These are phyloP conservation scores for Epichloe coenophiala DNA, from an alignment of 2,329 filamentous ascomycete species.

Conservation along the genomic window DNA sequence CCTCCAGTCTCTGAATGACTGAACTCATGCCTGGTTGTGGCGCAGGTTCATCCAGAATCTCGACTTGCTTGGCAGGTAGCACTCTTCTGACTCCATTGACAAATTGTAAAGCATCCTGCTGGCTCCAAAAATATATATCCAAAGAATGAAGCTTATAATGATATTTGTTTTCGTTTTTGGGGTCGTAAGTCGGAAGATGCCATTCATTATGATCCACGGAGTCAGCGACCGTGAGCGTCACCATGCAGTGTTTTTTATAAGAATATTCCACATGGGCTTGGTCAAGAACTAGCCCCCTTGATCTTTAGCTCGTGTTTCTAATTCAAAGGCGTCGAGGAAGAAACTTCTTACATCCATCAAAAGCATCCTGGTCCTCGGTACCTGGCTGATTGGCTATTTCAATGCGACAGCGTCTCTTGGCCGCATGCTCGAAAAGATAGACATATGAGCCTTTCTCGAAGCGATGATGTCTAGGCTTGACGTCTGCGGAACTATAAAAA, in stretches of 20 bases:
- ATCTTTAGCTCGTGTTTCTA: conserved; percentile 6
- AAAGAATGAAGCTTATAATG: conserved; percentile 65
- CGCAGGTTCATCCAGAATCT: conserved; percentile 51
- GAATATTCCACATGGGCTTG: conserved; percentile 53
- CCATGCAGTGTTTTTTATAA: conserved; percentile 59
- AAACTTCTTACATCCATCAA: conserved; percentile 52
- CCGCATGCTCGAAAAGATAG: conserved; percentile 64
- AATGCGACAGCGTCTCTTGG: conserved; percentile 52
- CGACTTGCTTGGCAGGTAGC: conserved; percentile 45
- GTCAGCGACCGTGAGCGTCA: conserved; percentile 51
- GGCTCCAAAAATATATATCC: conserved; percentile 71
- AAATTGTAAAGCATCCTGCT: conserved; percentile 56
- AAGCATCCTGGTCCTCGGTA: conserved; percentile 65
- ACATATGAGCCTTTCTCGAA: conserved; percentile 72
- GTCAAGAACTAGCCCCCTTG: conserved; percentile 42
- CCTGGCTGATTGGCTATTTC: conserved; percentile 67
- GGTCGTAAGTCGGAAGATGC: conserved; percentile 63
- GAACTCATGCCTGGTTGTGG: conserved; percentile 45
- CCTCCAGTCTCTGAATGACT: conserved; percentile 62
- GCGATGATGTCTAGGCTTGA: conserved; percentile 60
- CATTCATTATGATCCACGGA: conserved; percentile 45
- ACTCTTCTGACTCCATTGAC: conserved; percentile 54
- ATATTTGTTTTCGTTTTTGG: conserved; percentile 61
- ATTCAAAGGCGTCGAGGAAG: neutral
- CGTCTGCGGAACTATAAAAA: conserved; percentile 55